A percentile compares a stretch with the other conserved stretches of the same genome.
These are phyloP conservation scores for Chytridiales sp. DNA, from an alignment of 371 early-diverging fungal genomes.

Conservation along the genomic window DNA sequence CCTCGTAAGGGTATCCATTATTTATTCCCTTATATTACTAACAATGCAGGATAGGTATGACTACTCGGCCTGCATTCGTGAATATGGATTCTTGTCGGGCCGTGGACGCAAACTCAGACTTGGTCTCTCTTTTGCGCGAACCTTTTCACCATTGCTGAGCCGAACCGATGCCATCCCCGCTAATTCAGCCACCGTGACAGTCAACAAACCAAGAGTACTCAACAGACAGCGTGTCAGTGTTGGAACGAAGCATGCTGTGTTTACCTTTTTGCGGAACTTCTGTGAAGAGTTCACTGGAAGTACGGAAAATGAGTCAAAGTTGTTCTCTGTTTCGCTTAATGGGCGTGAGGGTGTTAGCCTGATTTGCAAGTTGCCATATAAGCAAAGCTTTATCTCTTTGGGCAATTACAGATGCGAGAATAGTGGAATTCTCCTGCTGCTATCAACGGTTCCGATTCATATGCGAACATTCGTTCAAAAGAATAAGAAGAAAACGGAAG, in stretches of 20 bases:
- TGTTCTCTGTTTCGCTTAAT: slow-evolving; percentile 52
- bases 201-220: slow-evolving; percentile 8
- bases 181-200: background rate
- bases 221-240: slow-evolving; percentile 18
- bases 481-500: slow-evolving; percentile 47
- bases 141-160: slow-evolving; percentile 61
- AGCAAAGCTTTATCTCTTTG: slow-evolving; percentile 64
- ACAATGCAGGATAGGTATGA: slow-evolving; percentile 46
- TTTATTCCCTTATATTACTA: background rate
- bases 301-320: slow-evolving; percentile 37
- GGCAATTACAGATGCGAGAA: slow-evolving; percentile 62
- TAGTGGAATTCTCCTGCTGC: slow-evolving; percentile 53
- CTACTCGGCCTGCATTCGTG: slow-evolving; percentile 77
- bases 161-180: slow-evolving; percentile 49
- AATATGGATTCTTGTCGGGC: slow-evolving; percentile 69
- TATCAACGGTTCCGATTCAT: slow-evolving; percentile 68
- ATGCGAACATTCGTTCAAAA: slow-evolving; percentile 37
- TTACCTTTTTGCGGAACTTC: slow-evolving; percentile 75
- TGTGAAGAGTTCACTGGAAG: no score
- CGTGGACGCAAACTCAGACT: slow-evolving; percentile 67
- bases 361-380: slow-evolving; percentile 58
- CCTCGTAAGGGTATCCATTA: slow-evolving; percentile 43
- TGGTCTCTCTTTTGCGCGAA: slow-evolving; percentile 61
- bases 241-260: slow-evolving; percentile 36
- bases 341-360: slow-evolving; percentile 37